These are phyloP conservation scores for Colletotrichum trifolii DNA, from an alignment of 2,329 filamentous ascomycete species.

Conservation along the genomic window DNA sequence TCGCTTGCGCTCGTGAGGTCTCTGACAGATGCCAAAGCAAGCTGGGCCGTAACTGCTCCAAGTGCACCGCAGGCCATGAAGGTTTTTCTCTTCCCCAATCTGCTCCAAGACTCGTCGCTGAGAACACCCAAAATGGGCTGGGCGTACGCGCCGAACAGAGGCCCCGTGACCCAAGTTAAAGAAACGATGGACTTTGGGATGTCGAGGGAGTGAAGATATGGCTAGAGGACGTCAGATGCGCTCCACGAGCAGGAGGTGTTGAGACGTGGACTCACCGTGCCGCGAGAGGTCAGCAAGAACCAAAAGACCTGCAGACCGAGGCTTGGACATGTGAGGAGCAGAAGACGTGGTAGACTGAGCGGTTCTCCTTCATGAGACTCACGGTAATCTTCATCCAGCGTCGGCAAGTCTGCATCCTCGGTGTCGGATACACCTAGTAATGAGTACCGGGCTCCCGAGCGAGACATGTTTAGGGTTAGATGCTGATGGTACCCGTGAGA, in stretches of 20 bases:
- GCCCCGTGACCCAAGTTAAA: not conserved
- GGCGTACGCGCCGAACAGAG: not conserved
- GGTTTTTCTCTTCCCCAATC: not conserved
- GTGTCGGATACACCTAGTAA: too few species aligned
- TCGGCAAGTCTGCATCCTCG: too few species aligned
- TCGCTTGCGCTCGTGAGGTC: not conserved
- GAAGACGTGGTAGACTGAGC: not conserved
- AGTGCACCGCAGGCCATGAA: not conserved
- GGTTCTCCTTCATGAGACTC: too few species aligned
- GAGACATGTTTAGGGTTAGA: too few species aligned
- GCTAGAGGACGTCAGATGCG: not conserved
- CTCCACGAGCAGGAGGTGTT: not conserved
- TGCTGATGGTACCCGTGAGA: too few species aligned
- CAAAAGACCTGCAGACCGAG: not conserved
- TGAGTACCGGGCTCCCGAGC: too few species aligned
- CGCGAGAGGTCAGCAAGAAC: not conserved
- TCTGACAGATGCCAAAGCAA: not conserved
- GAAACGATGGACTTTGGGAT: not conserved
- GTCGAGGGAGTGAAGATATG: not conserved
- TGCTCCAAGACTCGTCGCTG: not conserved
- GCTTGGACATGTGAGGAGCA: not conserved
- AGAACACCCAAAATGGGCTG: not conserved
- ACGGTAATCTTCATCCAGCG: too few species aligned
- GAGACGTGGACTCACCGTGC: not conserved
- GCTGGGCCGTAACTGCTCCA: not conserved